These are phyloP conservation scores for Solanum appendiculatum DNA, from an alignment of 257 asterid genomes.

Conservation along the genomic window DNA sequence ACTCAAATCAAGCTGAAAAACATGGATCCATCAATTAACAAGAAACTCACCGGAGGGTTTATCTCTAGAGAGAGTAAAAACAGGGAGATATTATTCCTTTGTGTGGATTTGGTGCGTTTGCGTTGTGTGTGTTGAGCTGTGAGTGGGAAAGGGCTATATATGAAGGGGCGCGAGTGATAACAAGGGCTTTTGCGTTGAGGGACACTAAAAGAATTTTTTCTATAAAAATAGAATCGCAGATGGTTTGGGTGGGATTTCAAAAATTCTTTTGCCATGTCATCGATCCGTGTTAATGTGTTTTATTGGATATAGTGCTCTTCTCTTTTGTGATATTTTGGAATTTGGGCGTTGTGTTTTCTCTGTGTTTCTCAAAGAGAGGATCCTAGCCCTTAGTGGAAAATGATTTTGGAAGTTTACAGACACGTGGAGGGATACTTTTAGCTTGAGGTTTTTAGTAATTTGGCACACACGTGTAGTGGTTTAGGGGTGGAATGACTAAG, in stretches of 20 bases:
- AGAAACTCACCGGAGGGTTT: slow-evolving; percentile 5
- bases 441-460: slow-evolving; percentile 5
- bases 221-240: slow-evolving; percentile 9
- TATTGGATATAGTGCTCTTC: slow-evolving; percentile 1
- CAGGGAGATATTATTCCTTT: slow-evolving; percentile 14
- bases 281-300: slow-evolving; percentile 28
- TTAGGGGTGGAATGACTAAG: no score
- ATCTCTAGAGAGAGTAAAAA: slow-evolving; percentile 23
- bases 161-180: slow-evolving; percentile 33
- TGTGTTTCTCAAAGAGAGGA: slow-evolving; percentile 46
- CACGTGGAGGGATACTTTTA: slow-evolving; percentile 25
- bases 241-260: slow-evolving; percentile 95
- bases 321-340: neutral
- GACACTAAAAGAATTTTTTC: slow-evolving; percentile 20
- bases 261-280: slow-evolving; percentile 36
- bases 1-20: no score
- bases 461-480: slow-evolving; percentile 3
- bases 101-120: no score
- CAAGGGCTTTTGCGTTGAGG: slow-evolving; percentile 41
- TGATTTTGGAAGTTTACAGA: neutral
- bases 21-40: no score
- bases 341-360: slow-evolving; percentile 51
- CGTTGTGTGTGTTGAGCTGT: no score
- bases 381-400: slow-evolving; percentile 20
- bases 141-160: slow-evolving; percentile 20